These are phyloP conservation scores for Neofusicoccum cordaticola DNA, from an alignment of 2,329 filamentous ascomycete species.

Conservation along the genomic window DNA sequence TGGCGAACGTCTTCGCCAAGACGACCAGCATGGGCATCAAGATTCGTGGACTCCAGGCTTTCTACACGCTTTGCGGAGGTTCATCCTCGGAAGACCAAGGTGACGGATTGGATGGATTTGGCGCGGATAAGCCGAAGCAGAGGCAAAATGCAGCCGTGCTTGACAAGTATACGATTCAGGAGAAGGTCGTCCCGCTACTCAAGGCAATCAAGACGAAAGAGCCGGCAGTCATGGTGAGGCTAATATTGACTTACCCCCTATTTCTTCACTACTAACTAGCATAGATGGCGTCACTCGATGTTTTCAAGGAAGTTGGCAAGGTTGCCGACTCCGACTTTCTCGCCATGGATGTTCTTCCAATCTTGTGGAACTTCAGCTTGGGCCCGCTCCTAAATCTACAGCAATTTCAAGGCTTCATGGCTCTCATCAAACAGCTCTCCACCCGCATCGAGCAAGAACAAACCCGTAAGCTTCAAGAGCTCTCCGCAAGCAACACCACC, in stretches of 20 bases:
- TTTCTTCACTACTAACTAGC: not conserved
- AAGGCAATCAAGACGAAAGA: conserved; percentile 97
- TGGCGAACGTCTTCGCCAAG: conserved; percentile 85
- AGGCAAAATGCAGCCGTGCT: conserved; percentile 71
- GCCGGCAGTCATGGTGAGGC: conserved; percentile 77
- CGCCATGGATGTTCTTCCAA: conserved; percentile 83
- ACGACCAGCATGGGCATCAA: conserved; percentile 95
- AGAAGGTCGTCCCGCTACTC: conserved; percentile 89
- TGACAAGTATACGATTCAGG: conserved; percentile 97
- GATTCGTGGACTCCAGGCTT: conserved; percentile 84
- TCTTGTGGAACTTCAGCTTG: conserved; percentile 87
- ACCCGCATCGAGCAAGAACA: conserved; percentile 84
- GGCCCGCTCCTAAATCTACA: conserved; percentile 83
- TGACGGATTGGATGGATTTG: conserved; percentile 75
- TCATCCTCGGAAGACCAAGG: conserved; percentile 46
- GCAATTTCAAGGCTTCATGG: conserved; percentile 86
- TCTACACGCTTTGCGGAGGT: conserved; percentile 85
- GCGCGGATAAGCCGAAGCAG: conserved; percentile 55
- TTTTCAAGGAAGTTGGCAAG: conserved; percentile 78
- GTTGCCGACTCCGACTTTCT: conserved; percentile 86
- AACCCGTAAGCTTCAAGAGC: conserved; percentile 79
- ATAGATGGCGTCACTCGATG: conserved; percentile 76
- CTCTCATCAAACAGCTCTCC: conserved; percentile 77
- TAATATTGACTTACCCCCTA: too few relatives aligned
- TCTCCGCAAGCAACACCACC: conserved; percentile 61